A percentile compares a stretch with the other conserved stretches of the same genome.
These are phyloP conservation scores for Exophiala sp. DNA, from an alignment of 2,329 filamentous ascomycete species.

Conservation along the genomic window DNA sequence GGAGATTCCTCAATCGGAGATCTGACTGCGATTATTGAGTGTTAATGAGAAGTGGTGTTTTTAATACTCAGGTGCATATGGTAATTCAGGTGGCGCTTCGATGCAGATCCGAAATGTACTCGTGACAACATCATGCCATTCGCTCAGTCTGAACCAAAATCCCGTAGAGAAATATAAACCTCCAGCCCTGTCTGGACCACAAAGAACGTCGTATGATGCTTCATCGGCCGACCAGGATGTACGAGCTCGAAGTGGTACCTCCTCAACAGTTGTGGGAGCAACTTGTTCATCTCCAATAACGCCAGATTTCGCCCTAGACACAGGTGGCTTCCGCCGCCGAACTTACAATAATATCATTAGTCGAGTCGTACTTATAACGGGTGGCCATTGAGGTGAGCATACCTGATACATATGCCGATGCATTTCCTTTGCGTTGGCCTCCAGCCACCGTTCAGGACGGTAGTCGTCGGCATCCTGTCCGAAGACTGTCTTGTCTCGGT, in stretches of 20 bases:
- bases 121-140: not conserved
- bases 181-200: conserved; percentile 57
- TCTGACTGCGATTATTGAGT: no score
- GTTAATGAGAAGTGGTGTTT: no score
- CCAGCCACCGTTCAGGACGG: conserved; percentile 46
- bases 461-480: conserved; percentile 39
- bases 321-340: conserved; percentile 53
- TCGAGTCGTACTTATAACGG: not conserved
- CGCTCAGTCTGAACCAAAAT: not conserved
- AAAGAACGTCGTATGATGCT: conserved; percentile 56
- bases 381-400: conserved; percentile 14
- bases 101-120: no score
- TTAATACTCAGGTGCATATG: no score
- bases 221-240: conserved; percentile 48
- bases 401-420: conserved; percentile 55
- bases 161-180: conserved; percentile 38
- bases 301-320: conserved; percentile 57
- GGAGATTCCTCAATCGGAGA: no score
- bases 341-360: conserved; percentile 28
- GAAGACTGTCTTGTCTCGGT: conserved; percentile 41
- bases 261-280: conserved; percentile 53
- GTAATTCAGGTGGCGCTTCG: no score
- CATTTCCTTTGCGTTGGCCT: conserved; percentile 43
- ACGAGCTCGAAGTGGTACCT: conserved; percentile 54
- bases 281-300: conserved; percentile 58